phyloP scores from a whole-genome alignment of 1,284 basidiomycete genomes.

The Cystobasidium pallidum region DNA sequence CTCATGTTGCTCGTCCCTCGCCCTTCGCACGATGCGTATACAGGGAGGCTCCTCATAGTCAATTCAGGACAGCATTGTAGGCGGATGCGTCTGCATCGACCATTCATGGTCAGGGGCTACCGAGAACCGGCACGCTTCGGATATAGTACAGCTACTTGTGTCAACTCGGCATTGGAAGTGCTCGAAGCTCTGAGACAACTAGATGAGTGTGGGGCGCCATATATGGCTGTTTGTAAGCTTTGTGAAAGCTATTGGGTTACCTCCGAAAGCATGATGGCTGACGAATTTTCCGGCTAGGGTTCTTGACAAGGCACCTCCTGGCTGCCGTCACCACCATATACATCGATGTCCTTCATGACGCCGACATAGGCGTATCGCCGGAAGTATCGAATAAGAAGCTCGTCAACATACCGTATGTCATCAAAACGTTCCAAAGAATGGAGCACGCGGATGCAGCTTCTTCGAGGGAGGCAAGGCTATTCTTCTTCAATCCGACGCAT shows the following conservation, averaged over 20 bases:
- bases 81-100: constrained; percentile 19
- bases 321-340: constrained; percentile 31
- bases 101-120: constrained; percentile 34
- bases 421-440: neutral
- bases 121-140: constrained; percentile 22
- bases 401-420: constrained; percentile 21
- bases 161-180: neutral
- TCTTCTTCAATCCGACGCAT: neutral
- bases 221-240: constrained; percentile 12
- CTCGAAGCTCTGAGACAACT: constrained; percentile 2
- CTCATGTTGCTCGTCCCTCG: neutral
- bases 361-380: constrained; percentile 12
- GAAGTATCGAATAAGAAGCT: constrained; percentile 33
- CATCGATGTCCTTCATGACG: constrained; percentile 38
- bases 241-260: neutral
- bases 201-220: neutral
- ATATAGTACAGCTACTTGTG: constrained; percentile 19
- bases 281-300: constrained; percentile 1
- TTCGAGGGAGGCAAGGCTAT: neutral
- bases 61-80: constrained; percentile 20
- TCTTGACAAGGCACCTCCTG: constrained; percentile 34
- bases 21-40: too few relatives aligned
- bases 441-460: neutral
- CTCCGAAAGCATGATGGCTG: neutral
- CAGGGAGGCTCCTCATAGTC: constrained; percentile 18